Conservation (phyloP, 192 early-diverging fungal species). For the Coemansia sp. region DNA sequence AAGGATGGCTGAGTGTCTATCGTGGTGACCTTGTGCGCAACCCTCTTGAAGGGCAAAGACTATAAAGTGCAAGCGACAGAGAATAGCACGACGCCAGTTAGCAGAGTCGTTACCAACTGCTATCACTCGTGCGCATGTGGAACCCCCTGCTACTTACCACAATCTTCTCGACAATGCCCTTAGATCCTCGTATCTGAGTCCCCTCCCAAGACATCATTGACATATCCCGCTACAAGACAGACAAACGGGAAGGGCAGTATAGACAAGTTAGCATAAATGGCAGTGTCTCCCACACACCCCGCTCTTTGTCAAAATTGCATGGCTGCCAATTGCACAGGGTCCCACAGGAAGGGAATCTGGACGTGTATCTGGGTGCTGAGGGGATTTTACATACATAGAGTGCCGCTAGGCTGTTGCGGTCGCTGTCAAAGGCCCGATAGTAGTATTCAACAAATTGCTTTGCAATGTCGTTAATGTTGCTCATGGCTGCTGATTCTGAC, state of each 20-base stretch:
- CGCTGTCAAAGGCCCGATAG: constrained; percentile 79
- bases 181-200: constrained; percentile 56
- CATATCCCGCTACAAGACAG: constrained; percentile 58
- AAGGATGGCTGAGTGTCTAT: constrained; percentile 77
- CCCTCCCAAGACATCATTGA: constrained; percentile 92
- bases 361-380: too few relatives aligned
- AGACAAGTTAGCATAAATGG: not conserved
- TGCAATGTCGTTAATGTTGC: constrained; percentile 50
- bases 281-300: not conserved
- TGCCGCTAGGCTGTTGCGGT: constrained; percentile 60
- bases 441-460: constrained; percentile 81
- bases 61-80: constrained; percentile 11
- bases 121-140: not conserved
- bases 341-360: too few relatives aligned
- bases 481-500: not conserved
- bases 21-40: constrained; percentile 72
- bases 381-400: constrained; percentile 78
- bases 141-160: constrained; percentile 51
- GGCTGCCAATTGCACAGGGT: too few relatives aligned
- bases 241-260: not conserved
- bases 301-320: too few relatives aligned
- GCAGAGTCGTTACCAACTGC: not conserved
- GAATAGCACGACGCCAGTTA: not conserved
- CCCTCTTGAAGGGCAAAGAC: constrained; percentile 70
- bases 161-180: constrained; percentile 75